phyloP scores from a whole-genome alignment of 2,329 filamentous ascomycete genomes.

The Beauveria sp. region DNA sequence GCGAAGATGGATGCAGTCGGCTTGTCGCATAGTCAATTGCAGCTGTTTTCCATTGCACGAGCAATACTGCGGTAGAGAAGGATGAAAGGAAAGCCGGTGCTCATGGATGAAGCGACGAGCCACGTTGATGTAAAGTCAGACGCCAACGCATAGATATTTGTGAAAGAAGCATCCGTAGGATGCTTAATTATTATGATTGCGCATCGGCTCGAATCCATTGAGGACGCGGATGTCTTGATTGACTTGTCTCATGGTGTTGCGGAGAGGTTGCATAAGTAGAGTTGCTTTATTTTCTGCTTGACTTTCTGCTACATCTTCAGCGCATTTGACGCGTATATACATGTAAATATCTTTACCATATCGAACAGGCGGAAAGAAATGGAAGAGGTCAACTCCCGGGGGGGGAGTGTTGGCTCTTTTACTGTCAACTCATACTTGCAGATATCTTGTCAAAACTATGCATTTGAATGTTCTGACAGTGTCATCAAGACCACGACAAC shows the following conservation, averaged over 20 bases:
- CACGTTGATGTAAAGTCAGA: background rate
- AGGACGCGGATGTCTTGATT: background rate
- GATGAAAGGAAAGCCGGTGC: constrained; percentile 3
- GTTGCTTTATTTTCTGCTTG: too few species aligned
- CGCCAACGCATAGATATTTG: background rate
- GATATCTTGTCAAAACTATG: too few species aligned
- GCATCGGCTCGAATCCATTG: constrained; percentile 5
- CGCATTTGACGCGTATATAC: too few species aligned
- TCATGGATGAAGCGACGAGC: constrained; percentile 11
- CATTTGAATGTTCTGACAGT: too few species aligned
- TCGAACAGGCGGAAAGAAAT: background rate
- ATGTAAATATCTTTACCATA: too few species aligned
- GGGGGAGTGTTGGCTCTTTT: too few species aligned
- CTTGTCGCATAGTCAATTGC: constrained; percentile 48
- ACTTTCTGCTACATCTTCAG: too few species aligned
- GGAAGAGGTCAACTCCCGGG: background rate
- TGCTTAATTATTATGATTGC: background rate
- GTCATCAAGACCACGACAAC: background rate
- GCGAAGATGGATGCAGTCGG: constrained; percentile 32
- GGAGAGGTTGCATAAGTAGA: background rate
- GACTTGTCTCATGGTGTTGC: constrained; percentile 1
- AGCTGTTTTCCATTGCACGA: constrained; percentile 52
- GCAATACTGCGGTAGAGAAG: constrained; percentile 38
- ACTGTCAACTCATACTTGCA: too few species aligned
- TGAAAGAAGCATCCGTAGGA: background rate